Base-by-base conservation (phyloP, 176 grass and related monocot genomes). In the Avena atlantica region DNA sequence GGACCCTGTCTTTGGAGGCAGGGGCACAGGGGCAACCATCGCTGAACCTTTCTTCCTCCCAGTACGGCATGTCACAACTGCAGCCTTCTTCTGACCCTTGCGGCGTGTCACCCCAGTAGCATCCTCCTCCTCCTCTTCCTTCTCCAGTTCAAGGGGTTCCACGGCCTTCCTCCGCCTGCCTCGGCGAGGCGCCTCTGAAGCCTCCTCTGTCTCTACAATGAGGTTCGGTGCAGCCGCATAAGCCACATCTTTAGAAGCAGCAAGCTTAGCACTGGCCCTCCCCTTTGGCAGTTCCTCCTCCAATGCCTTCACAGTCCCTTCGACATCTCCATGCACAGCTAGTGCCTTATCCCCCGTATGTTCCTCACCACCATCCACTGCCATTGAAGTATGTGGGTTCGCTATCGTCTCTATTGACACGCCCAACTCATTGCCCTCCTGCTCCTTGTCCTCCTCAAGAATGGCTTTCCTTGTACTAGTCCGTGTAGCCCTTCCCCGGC, bases 31-130 rank as follows among this genome's bases (percentile, higher is more conserved):
- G 34, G 24, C 29, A 0, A 12, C 48, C 57, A 60, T 23, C 45
- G 13, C 12, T 15, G 78, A 12, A 29, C 63, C 87, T n/a, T 73
- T 89, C 69, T 76, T 92, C n/a, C 49, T 44, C 21, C 59, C 23
- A 9, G 83, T 60, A 19, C 53, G 81, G 76, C 62, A 57, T 40
- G 70, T 27, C 62, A 83, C 49, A 44, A 80, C 74, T 34, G 37
- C 74, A 12, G 20, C 76, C 59, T 51, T 74, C 87, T 73, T 90
- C 68, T 12, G 74, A 64, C 25, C 31, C 83, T 5, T 9, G 25
- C 24, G 14, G 73, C 8, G 14, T 0, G 48, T 76, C 73, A 53
- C 48, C 48, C 49, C 16, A 8, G 27, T 29, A 27, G 3, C 24
- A 76, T 57, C 40, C 17, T 34, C 25, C 12, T 52, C 49, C n/a